Evolutionary conservation across 1,284 basidiomycete species (phyloP), one percentile per base, ranked within the genome.

Genomic region (Exsudoporus floridanus): DNA sequence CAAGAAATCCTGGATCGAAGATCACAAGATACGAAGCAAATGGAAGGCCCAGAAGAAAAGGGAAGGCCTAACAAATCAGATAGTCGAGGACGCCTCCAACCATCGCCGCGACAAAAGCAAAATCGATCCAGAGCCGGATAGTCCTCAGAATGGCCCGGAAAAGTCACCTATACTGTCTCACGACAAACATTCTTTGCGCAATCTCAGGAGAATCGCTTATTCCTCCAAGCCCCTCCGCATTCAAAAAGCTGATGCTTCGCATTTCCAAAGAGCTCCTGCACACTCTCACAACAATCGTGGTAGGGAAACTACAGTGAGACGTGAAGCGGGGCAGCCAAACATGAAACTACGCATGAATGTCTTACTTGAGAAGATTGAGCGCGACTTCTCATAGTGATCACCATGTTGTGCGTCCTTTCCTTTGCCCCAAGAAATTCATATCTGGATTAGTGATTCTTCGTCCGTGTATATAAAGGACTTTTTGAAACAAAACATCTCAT

Each of bases 261-360:
- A 70, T 37, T 68, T 64, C 50, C 53, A 45, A 44, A 40, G 38
- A 30, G 16, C 18, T n/a, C 23, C 39, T 7, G 18, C 35, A 38
- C 36, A 27, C 31, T 16, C 35, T 39, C 53, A 41, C 28, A 19
- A 42, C 13, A 49, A 50, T 40, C 52, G 53, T 31, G 56, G 59
- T 40, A 56, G 60, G 27, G 60, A 61, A 37, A 62, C 62, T 35
- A 53, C 62, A 27, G 52, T 53, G 16, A 35, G 54, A 43, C 46
- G 61, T 47, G 72, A 74, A 35, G 66, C 77, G 59, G 72, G 84
- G 7, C 89, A 90, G 61, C 88, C 88, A 10, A 80, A 90, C 62
- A 91, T 91, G 89, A 84, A 83, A 58, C 65, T 86, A 50, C 80
- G 88, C 25, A 91, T 91, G 88, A 79, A 81, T 57, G 82, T 79